Percentiles rank a stretch among this genome's conserved stretches.
These are phyloP conservation scores for Camelina laxa DNA, from an alignment of 345 rosid species.

Conservation along the genomic window DNA sequence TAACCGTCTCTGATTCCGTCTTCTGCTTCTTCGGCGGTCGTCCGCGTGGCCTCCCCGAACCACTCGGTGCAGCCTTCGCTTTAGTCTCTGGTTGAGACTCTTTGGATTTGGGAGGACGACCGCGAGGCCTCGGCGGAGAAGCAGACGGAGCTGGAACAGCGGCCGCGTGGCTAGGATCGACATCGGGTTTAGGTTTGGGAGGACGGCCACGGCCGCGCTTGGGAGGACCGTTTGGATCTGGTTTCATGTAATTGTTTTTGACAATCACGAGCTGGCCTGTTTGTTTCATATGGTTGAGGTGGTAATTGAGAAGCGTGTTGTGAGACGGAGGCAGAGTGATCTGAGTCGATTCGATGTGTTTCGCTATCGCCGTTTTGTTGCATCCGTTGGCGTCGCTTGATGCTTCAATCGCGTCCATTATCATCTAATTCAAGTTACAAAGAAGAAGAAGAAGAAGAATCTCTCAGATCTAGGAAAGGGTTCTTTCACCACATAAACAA, in stretches of 20 bases:
- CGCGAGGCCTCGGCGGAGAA: conserved; percentile 67
- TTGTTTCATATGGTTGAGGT: conserved; percentile 70
- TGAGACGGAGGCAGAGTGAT: conserved; percentile 63
- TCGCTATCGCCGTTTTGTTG: conserved; percentile 62
- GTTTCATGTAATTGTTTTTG: conserved; percentile 82
- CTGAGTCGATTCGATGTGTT: conserved; percentile 64
- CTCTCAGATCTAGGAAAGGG: neutral
- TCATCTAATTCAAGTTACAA: conserved; percentile 51
- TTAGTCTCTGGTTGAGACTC: conserved; percentile 46
- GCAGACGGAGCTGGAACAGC: conserved; percentile 34
- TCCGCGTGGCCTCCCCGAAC: conserved; percentile 60
- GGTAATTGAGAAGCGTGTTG: conserved; percentile 60
- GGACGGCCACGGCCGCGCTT: conserved; percentile 96
- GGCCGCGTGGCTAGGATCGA: conserved; percentile 14
- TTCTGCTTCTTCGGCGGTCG: conserved; percentile 75
- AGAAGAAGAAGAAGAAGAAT: neutral
- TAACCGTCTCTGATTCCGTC: conserved; percentile 32
- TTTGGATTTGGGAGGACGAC: conserved; percentile 70
- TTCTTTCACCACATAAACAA: no score
- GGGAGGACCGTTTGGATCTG: conserved; percentile 74
- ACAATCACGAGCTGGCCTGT: conserved; percentile 61
- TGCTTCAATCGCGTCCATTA: conserved; percentile 75
- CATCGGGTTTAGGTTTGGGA: conserved; percentile 57
- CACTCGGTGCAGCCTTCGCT: conserved; percentile 21
- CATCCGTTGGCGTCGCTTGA: conserved; percentile 56